These are phyloP conservation scores for Penicillium waksmanii DNA, from an alignment of 495 filamentous ascomycete genomes.

Conservation along the genomic window DNA sequence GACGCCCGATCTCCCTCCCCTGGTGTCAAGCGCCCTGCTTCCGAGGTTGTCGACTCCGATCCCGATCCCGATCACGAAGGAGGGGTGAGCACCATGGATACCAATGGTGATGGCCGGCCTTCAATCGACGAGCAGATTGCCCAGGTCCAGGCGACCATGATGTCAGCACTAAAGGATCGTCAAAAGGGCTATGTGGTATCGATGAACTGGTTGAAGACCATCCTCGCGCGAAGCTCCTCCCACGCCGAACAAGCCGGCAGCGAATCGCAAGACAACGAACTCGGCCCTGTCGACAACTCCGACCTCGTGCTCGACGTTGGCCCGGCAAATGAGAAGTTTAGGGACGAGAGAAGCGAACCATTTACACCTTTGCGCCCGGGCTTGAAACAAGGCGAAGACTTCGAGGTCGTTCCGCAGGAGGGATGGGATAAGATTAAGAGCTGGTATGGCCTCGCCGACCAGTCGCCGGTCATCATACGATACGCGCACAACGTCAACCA, in stretches of 20 bases:
- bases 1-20: constrained; percentile 51
- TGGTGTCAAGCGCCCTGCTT: constrained; percentile 55
- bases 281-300: constrained; percentile 88
- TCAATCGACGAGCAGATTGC: constrained; percentile 79
- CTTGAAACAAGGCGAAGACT: constrained; percentile 66
- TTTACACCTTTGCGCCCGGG: constrained; percentile 81
- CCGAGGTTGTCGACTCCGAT: constrained; percentile 48
- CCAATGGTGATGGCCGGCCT: constrained; percentile 38
- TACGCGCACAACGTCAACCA: constrained; percentile 75
- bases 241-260: constrained; percentile 59
- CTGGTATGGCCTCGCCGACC: constrained; percentile 78
- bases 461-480: constrained; percentile 73
- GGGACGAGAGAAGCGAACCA: constrained; percentile 56
- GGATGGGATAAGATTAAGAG: constrained; percentile 80
- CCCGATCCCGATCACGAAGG: constrained; percentile 20
- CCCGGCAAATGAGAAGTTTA: constrained; percentile 41
- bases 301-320: constrained; percentile 57
- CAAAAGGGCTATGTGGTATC: constrained; percentile 81
- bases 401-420: constrained; percentile 73
- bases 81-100: constrained; percentile 23
- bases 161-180: constrained; percentile 62
- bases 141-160: constrained; percentile 61
- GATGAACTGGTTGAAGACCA: constrained; percentile 73
- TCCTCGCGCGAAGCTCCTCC: constrained; percentile 68
- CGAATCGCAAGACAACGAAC: constrained; percentile 60